Conservation (phyloP, 2,329 filamentous ascomycete genomes). For the Talaromyces sp. region DNA sequence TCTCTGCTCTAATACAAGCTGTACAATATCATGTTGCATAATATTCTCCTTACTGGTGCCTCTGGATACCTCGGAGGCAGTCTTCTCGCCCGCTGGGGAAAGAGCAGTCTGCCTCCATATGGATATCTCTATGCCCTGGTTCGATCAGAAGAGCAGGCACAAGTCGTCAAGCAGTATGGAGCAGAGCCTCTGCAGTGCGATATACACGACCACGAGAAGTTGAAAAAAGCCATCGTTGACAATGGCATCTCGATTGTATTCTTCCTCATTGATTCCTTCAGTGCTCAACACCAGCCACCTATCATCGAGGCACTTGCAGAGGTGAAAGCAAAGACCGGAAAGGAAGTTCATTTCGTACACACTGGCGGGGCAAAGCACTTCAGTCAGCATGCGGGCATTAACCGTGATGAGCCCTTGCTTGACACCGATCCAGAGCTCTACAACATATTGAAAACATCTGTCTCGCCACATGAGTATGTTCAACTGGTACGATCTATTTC, state of each 20-base stretch:
- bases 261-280: constrained; percentile 42
- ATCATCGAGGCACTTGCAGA: constrained; percentile 45
- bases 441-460: constrained; percentile 37
- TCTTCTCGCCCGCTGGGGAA: constrained; percentile 37
- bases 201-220: constrained; percentile 28
- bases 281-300: constrained; percentile 23
- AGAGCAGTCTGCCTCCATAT: constrained; percentile 37
- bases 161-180: constrained; percentile 40
- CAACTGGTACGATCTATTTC: neutral
- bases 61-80: constrained; percentile 52
- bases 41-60: constrained; percentile 47
- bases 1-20: neutral
- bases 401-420: constrained; percentile 35
- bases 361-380: constrained; percentile 52
- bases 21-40: constrained; percentile 17
- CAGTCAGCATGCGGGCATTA: constrained; percentile 42
- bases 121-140: constrained; percentile 45
- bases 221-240: constrained; percentile 34
- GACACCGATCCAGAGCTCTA: constrained; percentile 43
- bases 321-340: constrained; percentile 37
- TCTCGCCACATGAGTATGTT: constrained; percentile 16
- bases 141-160: constrained; percentile 41
- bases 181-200: constrained; percentile 40
- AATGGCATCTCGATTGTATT: constrained; percentile 46
- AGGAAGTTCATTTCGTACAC: constrained; percentile 47